Evolutionary conservation across 768 basidiomycete genomes (phyloP), one percentile per base, ranked within the genome.

Genomic region (Tricholoma matsutake): DNA sequence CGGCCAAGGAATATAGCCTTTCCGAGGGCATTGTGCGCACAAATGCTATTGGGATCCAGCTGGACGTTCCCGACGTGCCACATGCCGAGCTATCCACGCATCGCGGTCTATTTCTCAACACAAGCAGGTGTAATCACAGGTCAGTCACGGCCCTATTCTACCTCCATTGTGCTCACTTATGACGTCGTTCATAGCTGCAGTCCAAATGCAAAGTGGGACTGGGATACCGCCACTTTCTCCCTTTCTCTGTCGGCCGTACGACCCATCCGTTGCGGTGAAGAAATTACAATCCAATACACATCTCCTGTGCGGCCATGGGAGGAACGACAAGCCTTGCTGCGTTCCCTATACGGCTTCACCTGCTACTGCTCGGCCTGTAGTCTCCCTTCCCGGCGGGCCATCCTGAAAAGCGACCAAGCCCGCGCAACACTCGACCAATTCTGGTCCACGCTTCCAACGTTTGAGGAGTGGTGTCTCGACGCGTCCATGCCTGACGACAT

Each of bases 71-170:
- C 13, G 64, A 64, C 14, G 62, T 60, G 2, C 57, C 63, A 0
- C 59, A 66, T 47, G 64, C 68, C 2, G 72, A 73, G 54, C 58
- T 73, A n/a, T 53, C 67, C 2, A 69, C 66, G 3, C 74, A 79
- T 60, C 70, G 73, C 2, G 78, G 64, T 2, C 54, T 80, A 1
- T 80, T 79, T 53, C 61, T 77, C 25, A 67, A 73, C 45, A 67
- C 71, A 1, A 75, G 76, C 51, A 63, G 73, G 10, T 77, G 75
- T 37, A 78, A 79, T 56, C 79, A 80, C 61, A 79, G 78, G 79
- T 79, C 53, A 54, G 70, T n/a, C 49, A 7, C 10, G n/a, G n/a
- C 28, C 53, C 31, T 54, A 18, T 55, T 45, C 3, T 37, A 39
- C 22, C 6, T 25, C 14, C 18, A 5, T 9, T 47, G 3, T 49